A percentile compares a stretch with the other conserved stretches of the same genome.
These are phyloP conservation scores for Phytophthora melonis DNA, from an alignment of 352 stramenopile genomes.

Conservation along the genomic window DNA sequence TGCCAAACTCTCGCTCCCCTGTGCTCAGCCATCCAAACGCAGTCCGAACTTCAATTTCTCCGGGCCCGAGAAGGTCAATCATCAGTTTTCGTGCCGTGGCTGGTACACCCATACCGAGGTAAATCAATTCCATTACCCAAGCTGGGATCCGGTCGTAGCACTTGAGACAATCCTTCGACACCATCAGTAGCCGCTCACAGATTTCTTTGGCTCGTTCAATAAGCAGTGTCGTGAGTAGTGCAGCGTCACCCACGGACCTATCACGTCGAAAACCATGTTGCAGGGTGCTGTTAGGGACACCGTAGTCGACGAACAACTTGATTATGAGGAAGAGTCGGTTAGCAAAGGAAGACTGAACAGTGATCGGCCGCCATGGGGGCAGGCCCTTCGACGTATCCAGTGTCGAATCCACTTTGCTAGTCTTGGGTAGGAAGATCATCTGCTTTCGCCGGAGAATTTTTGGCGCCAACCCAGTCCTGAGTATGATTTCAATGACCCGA, in stretches of 20 bases:
- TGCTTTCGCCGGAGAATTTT: too few relatives aligned
- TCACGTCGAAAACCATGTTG: not conserved
- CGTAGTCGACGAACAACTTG: not conserved
- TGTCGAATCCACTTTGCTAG: too few relatives aligned
- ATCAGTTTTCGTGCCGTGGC: not conserved
- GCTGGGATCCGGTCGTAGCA: constrained; percentile 4
- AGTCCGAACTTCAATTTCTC: not conserved
- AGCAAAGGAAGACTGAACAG: not conserved
- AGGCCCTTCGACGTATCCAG: too few relatives aligned
- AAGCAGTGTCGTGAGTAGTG: not conserved
- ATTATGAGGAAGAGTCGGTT: not conserved
- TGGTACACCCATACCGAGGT: not conserved
- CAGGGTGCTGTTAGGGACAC: not conserved
- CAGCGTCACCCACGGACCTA: not conserved
- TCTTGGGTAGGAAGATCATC: too few relatives aligned
- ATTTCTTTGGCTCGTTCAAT: not conserved
- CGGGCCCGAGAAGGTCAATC: not conserved
- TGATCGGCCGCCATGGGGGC: too few relatives aligned
- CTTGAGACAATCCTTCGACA: constrained; percentile 1
- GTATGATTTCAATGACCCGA: too few relatives aligned
- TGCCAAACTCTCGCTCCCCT: constrained; percentile 1
- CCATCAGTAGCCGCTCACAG: not conserved
- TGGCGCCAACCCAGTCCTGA: too few relatives aligned
- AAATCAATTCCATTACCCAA: not conserved
- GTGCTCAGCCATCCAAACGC: constrained; percentile 1